These are phyloP conservation scores for Neurospora sp. DNA, from an alignment of 495 filamentous ascomycete species.

Conservation along the genomic window DNA sequence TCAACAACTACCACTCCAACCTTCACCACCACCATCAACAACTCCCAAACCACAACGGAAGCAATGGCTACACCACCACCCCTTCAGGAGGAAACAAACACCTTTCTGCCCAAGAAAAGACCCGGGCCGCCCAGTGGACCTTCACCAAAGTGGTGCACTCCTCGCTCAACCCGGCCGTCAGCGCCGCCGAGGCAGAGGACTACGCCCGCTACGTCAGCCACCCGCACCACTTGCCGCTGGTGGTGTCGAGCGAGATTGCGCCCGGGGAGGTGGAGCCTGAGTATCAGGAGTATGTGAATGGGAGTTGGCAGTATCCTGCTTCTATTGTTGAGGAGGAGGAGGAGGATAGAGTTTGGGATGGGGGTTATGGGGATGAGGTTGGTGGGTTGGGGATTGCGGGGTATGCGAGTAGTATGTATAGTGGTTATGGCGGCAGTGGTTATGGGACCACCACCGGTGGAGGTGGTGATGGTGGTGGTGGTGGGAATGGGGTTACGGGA, in stretches of 20 bases:
- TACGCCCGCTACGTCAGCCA: constrained; percentile 88
- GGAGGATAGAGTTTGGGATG: not conserved
- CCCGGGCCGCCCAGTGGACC: constrained; percentile 69
- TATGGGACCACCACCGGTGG: not conserved
- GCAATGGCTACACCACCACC: not conserved
- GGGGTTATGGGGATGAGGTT: not conserved
- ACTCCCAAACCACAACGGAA: not conserved
- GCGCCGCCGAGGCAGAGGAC: constrained; percentile 63
- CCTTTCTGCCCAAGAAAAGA: constrained; percentile 46
- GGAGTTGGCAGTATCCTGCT: constrained; percentile 30
- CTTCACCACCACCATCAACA: not conserved
- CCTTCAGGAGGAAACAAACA: constrained; percentile 15
- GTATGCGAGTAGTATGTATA: not conserved
- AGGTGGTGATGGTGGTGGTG: not conserved
- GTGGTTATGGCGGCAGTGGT: not conserved
- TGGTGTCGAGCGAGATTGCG: constrained; percentile 58
- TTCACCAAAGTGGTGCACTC: constrained; percentile 74
- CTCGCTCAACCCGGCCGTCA: constrained; percentile 71
- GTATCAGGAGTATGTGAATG: constrained; percentile 63
- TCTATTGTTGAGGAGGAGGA: not conserved
- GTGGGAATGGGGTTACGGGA: not conserved
- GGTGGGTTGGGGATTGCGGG: not conserved
- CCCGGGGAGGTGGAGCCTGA: constrained; percentile 47
- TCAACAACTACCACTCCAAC: not conserved
- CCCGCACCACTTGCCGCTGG: constrained; percentile 79